Evolutionary conservation across 495 filamentous ascomycete genomes (phyloP), one percentile per base, ranked within the genome.

Genomic region (Penicillium atrosanguineum): DNA sequence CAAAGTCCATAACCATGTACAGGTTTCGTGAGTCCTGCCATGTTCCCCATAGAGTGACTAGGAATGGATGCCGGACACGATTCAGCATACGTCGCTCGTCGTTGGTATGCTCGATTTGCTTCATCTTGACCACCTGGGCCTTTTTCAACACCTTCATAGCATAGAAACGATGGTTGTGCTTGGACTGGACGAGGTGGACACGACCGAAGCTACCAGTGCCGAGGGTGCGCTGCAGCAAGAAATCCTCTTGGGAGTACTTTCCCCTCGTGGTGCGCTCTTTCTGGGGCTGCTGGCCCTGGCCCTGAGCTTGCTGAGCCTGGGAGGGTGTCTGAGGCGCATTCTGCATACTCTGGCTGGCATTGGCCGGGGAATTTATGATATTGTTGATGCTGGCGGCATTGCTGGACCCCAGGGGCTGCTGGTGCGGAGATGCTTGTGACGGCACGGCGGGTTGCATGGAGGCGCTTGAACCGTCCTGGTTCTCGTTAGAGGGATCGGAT

Each of bases 1-100:
- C 90, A 75, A 98, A 98, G 64, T 97, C 94, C 94, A 98, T 97
- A 59, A 98, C 94, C 94, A 98, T 97, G 78, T 98, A 98, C 19
- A 98, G 75, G 66, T 98, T 97, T 68, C 85, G 87, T 18, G 88
- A 80, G 60, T 97, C 95, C 69, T 97, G 91, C 69, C 96, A 98
- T 16, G 94, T 98, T 31, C 95, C 95, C 95, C 95, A 97, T 42
- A 98, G 72, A 3, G 95, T 97, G 63, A 98, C 92, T 44, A 98
- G 78, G 74, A 98, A 98, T 1, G 94, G 92, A 75, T 98, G 92
- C 65, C 95, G 92, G 52, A 96, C 92, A 60, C 92, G 87, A 60
- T 88, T 89, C 52, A 98, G 73, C 95, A 98, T 97, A 47, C 83
- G 83, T 53, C 94, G 82, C 77, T 98, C 94, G 69, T 97, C 94